A percentile compares a stretch with the other conserved stretches of the same genome.
These are phyloP conservation scores for Syzygium grande DNA, from an alignment of 345 rosid genomes.

Conservation along the genomic window DNA sequence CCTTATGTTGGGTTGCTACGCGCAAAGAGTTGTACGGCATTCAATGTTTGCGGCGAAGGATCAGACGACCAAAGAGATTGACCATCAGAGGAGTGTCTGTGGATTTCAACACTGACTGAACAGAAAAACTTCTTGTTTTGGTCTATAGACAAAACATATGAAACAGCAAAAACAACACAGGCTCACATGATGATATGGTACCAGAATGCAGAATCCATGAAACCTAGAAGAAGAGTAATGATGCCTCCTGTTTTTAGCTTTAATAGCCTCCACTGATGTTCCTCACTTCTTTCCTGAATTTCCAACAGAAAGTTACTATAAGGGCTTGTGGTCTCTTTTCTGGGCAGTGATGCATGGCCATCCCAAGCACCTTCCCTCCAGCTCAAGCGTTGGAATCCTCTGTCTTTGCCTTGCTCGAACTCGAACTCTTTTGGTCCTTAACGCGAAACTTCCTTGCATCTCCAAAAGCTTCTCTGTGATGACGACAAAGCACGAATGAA, in stretches of 20 bases:
- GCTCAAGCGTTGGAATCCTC: neutral
- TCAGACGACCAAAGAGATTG: neutral
- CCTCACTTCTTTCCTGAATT: neutral
- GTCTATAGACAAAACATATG: neutral
- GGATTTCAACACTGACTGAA: neutral
- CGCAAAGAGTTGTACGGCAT: neutral
- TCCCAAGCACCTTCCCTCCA: neutral
- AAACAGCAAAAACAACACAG: neutral
- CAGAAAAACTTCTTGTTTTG: neutral
- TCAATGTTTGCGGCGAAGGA: neutral
- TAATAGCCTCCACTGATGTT: neutral
- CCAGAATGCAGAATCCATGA: neutral
- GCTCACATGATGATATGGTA: neutral
- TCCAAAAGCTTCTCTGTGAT: neutral
- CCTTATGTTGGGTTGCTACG: neutral
- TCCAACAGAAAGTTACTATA: neutral
- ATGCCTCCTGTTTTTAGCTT: neutral
- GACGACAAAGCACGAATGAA: neutral
- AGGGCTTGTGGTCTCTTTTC: neutral
- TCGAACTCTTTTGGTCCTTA: conserved; percentile 21
- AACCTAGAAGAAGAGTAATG: neutral
- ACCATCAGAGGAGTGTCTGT: neutral
- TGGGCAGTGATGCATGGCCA: neutral
- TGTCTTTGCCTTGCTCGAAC: neutral
- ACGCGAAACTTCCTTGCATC: conserved; percentile 28